Base-by-base conservation (phyloP, 108 stramenopile species). In the Parietichytrium sp. region DNA sequence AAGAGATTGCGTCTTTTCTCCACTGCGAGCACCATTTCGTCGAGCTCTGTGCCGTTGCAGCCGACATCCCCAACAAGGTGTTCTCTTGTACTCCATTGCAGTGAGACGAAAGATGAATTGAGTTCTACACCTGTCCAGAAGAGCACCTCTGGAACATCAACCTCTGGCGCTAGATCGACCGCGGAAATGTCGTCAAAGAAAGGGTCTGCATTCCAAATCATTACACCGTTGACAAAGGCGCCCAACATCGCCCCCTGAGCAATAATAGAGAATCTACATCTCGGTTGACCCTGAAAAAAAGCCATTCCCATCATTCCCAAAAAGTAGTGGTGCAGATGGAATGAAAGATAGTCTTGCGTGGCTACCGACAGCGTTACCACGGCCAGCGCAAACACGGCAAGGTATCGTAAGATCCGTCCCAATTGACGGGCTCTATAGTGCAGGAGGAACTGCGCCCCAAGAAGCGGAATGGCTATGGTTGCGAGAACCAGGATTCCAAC, bases 321-420 rank as follows among this genome's bases (percentile, higher is more conserved):
- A 33, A 72, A 45, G 61, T 45, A 72, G 42, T 72, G 61, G 20
- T 72, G 61, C 33, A 72, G 61, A 20, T 72, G 61, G n/a, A 72
- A 6, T 6, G 6, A 18, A 33, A 72, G 20, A 42, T 72, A 72
- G 0, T 31, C 12, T 10, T 33, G 6, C n/a, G 61, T 72, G 38
- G 61, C 6, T 7, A 72, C 6, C 6, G 61, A 72, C 38, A 72
- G n/a, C 7, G 20, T 20, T 0, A 72, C 6, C n/a, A 72, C 61
- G 10, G 45, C 13, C 3, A 72, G 16, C 1, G 61, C 61, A 1
- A 25, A 23, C 33, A 31, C 15, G 20, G 45, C 10, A 47, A 25
- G 38, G 20, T 72, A 72, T 1, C 36, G 42, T 6, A 72, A n/a
- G 33, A 72, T 42, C 42, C 45, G 13, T 8, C 15, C 10, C 0